Base-by-base conservation (phyloP, 2,329 filamentous ascomycete genomes). In the Diplodia corticola region DNA sequence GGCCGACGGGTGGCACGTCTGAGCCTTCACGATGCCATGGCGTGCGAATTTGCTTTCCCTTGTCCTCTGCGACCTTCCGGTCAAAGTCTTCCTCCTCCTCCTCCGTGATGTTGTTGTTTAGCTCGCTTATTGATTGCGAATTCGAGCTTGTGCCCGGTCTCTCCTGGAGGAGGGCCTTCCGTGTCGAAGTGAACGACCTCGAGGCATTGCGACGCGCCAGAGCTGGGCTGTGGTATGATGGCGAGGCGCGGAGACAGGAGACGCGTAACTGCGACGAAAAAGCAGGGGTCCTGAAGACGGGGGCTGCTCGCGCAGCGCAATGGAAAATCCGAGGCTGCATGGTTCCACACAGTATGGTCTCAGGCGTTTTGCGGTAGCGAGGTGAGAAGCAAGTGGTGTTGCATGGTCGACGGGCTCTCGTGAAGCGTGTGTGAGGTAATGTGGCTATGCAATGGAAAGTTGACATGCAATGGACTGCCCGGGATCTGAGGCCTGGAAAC, bases 1-100 rank as follows among this genome's bases (percentile, higher is more conserved):
- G 74, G 65, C 80, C 79, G 4, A 87, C 85, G 5, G 86, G 87
- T n/a, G 86, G 82, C 44, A 79, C 71, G 68, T 87, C 84, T 49
- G 84, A 85, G 3, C 87, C 85, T 69, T 89, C 83, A 17, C 88
- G 81, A 69, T 88, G 86, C 89, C 89, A 91, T 70, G 89, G 89
- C 37, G 87, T 83, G 59, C 85, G 81, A 57, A 85, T 80, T 69
- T 89, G 88, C 67, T 84, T 83, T 57, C 83, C 78, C 71, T 85
- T 85, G 54, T 82, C 81, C 66, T 78, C 76, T 59, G 74, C 73
- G n/a, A 83, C 75, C 48, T 76, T 73, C 60, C 70, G 73, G 13
- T 77, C 75, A 69, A 80, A 83, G 69, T 83, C 78, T 26, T 78
- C 74, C 69, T 80, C 77, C 71, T 84, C 82, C 67, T 81, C 80